Conservation (phyloP, 805 yeast genomes). For the Starmerella tilneyi region DNA sequence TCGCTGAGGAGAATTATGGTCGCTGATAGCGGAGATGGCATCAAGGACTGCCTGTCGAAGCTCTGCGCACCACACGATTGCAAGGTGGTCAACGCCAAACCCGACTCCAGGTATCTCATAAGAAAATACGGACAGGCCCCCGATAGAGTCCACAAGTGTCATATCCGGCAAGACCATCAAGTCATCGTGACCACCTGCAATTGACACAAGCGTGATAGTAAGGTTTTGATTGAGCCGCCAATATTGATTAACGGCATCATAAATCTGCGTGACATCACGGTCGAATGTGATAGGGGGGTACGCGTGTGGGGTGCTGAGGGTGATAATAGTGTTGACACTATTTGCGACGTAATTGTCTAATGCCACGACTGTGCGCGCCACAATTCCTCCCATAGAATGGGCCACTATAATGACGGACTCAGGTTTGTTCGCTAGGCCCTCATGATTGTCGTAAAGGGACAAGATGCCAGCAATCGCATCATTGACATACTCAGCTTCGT, state of each 20-base stretch:
- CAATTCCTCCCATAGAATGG: slow-evolving; percentile 98
- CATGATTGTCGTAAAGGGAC: slow-evolving; percentile 43
- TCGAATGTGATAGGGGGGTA: slow-evolving; percentile 90
- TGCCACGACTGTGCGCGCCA: slow-evolving; percentile 73
- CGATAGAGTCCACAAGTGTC: slow-evolving; percentile 58
- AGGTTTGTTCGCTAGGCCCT: slow-evolving; percentile 34
- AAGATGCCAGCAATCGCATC: slow-evolving; percentile 76
- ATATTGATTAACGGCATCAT: slow-evolving; percentile 61
- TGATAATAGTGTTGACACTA: slow-evolving; percentile 73
- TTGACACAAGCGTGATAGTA: slow-evolving; percentile 63
- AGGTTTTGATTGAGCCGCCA: slow-evolving; percentile 48
- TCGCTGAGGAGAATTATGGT: slow-evolving; percentile 35
- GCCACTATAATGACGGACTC: slow-evolving; percentile 68
- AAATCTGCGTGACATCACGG: slow-evolving; percentile 68
- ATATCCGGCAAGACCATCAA: slow-evolving; percentile 81
- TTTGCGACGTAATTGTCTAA: slow-evolving; percentile 60
- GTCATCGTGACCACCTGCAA: slow-evolving; percentile 82
- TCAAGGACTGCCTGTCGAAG: slow-evolving; percentile 53
- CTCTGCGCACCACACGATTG: slow-evolving; percentile 95
- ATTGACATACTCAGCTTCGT: slow-evolving; percentile 86
- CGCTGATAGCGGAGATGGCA: slow-evolving; percentile 50
- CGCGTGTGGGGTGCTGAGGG: slow-evolving; percentile 85
- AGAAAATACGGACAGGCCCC: slow-evolving; percentile 76
- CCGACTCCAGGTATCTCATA: slow-evolving; percentile 84
- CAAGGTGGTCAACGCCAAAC: slow-evolving; percentile 90